Conservation (phyloP, 139 green algal species). For the Coelastrella sp. region DNA sequence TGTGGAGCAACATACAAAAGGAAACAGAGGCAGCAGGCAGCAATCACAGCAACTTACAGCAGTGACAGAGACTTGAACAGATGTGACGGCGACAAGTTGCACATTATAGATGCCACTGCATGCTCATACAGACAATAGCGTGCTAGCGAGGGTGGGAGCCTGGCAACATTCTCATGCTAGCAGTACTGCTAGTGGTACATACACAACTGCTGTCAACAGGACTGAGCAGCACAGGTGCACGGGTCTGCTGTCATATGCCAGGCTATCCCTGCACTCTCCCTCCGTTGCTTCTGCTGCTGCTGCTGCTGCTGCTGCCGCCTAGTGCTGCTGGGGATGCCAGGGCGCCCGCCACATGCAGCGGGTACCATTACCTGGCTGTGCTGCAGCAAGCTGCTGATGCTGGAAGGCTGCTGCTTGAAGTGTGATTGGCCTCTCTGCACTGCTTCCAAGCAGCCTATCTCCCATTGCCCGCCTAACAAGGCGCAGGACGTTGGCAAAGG, state of each 20-base stretch:
- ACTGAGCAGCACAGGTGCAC: neutral
- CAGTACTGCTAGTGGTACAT: no score
- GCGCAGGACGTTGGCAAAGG: neutral
- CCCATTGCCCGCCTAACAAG: neutral
- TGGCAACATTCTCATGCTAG: neutral
- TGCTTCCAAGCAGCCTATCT: neutral
- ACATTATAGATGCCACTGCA: neutral
- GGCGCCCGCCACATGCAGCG: neutral
- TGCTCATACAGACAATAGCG: neutral
- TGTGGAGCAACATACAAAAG: neutral
- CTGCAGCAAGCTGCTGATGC: neutral
- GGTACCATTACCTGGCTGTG: neutral
- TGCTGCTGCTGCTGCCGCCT: neutral
- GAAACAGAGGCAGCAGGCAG: neutral
- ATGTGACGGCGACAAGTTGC: neutral
- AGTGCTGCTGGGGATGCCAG: neutral
- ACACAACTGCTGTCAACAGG: neutral
- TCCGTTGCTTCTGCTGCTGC: neutral
- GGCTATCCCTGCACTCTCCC: neutral
- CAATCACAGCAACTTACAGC: neutral
- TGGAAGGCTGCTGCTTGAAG: neutral
- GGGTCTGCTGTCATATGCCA: neutral
- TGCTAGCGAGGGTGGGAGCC: neutral
- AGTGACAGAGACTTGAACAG: neutral
- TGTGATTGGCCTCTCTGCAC: neutral